Evolutionary conservation across 768 basidiomycete species (phyloP), one percentile per base, ranked within the genome.

Genomic region (Hericium alpestre): DNA sequence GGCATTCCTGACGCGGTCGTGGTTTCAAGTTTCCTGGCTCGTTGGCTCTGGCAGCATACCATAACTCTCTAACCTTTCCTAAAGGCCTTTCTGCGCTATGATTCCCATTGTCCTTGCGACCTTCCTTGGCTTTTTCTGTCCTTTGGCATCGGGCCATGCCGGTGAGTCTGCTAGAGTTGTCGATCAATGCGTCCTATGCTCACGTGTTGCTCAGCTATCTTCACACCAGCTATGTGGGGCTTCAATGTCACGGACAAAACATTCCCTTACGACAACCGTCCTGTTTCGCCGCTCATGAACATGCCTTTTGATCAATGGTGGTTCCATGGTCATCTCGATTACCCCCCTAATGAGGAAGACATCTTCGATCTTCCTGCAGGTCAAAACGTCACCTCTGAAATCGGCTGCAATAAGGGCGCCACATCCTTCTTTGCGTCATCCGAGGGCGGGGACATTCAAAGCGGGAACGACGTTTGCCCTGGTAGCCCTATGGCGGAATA

Each of bases 311-410:
- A 63, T 59, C 67, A 77, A 6, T 75, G 76, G 75, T 80, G 84
- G 85, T 83, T 85, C 68, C 82, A 86, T 63, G 71, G 71, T 53
- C 83, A 84, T 65, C 77, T 85, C 50, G 70, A 67, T 57, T 67
- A 75, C 56, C 84, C 85, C 0, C 85, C 86, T 1, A 74, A 82
- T 64, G 61, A 69, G 0, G 73, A 73, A 1, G 81, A 84, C 66
- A 65, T 82, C 63, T 82, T 85, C 61, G 72, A 78, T 40, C 76
- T 87, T 32, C 80, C 80, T 0, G 85, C 79, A 0, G 85, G 85
- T 37, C 63, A 78, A 58, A 70, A 68, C 9, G 80, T 74, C 38
- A 83, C 77, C 2, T 64, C 75, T 4, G 76, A 87, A 64, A 72
- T 86, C 22, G 76, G 72, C 7, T 76, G 84, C 71, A 73, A 79